These are phyloP conservation scores for Suillus cothurnatus DNA, from an alignment of 768 basidiomycete genomes.

Conservation along the genomic window DNA sequence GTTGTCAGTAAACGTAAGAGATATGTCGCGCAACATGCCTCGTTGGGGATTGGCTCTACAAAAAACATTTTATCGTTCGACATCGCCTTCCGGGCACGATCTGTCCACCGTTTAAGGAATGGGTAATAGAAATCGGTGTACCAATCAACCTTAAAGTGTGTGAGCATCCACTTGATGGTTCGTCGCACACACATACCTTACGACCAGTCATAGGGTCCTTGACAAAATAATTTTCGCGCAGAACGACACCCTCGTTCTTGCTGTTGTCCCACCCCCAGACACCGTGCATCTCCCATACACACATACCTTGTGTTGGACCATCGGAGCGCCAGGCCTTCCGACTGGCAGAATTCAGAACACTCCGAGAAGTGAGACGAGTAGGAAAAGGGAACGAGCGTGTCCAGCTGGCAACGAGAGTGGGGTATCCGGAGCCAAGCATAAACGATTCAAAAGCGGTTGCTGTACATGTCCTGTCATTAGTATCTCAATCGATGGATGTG, in stretches of 20 bases:
- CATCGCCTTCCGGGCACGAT: constrained; percentile 51
- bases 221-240: constrained; percentile 85
- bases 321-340: constrained; percentile 70
- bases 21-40: constrained; percentile 47
- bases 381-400: constrained; percentile 89
- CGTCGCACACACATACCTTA: constrained; percentile 44
- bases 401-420: constrained; percentile 79
- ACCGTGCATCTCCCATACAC: constrained; percentile 90
- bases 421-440: constrained; percentile 87
- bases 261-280: constrained; percentile 88
- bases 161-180: neutral
- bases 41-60: constrained; percentile 90
- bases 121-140: constrained; percentile 86
- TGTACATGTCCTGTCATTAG: constrained; percentile 25
- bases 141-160: constrained; percentile 68
- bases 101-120: constrained; percentile 68
- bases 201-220: constrained; percentile 64
- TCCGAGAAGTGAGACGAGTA: constrained; percentile 61
- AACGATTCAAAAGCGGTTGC: constrained; percentile 89
- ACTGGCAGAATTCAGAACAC: constrained; percentile 60
- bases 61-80: constrained; percentile 65
- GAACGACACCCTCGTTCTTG: constrained; percentile 67
- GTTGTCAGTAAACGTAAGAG: constrained; percentile 10
- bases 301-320: constrained; percentile 72
- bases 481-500: neutral